Percentiles rank a stretch among this genome's conserved stretches.
These are phyloP conservation scores for Aspergillus ellipticus DNA, from an alignment of 495 filamentous ascomycete species.

Conservation along the genomic window DNA sequence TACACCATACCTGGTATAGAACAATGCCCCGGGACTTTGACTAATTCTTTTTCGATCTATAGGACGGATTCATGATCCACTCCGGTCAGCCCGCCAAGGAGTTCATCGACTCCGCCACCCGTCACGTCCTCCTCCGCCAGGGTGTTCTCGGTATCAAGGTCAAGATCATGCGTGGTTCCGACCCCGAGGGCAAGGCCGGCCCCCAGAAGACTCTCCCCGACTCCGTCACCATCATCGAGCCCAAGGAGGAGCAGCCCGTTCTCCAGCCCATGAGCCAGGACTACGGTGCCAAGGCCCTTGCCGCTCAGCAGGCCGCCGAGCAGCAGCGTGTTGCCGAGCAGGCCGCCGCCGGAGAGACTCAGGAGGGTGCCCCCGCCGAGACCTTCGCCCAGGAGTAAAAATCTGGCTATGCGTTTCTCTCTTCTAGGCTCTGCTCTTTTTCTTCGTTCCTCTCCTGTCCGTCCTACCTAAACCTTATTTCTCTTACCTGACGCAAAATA, in stretches of 20 bases:
- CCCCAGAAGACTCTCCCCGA: constrained; percentile 95
- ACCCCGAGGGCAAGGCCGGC: constrained; percentile 98
- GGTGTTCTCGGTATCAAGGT: constrained; percentile 99
- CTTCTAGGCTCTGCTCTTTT: constrained; percentile 26
- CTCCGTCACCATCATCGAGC: constrained; percentile 98
- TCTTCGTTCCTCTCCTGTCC: constrained; percentile 30
- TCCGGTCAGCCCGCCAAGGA: constrained; percentile 98
- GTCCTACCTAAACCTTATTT: constrained; percentile 29
- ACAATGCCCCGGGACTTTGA: background rate
- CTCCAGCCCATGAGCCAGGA: constrained; percentile 94
- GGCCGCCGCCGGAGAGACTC: constrained; percentile 44
- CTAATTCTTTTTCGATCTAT: constrained; percentile 8
- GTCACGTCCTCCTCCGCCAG: constrained; percentile 98
- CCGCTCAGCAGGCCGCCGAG: constrained; percentile 80
- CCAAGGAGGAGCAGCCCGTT: constrained; percentile 95
- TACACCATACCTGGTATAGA: background rate
- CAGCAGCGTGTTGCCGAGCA: constrained; percentile 62
- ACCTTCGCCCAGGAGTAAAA: constrained; percentile 46
- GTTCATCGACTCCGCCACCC: constrained; percentile 97
- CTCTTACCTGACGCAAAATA: constrained; percentile 42
- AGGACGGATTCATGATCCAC: constrained; percentile 99
- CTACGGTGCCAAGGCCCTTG: constrained; percentile 94
- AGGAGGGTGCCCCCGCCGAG: constrained; percentile 43
- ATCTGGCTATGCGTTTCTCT: constrained; percentile 16
- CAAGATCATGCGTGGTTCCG: constrained; percentile 99